A percentile compares a stretch with the other conserved stretches of the same genome.
Conservation (phyloP, 768 basidiomycete species). For the Amylocystis lapponica region DNA sequence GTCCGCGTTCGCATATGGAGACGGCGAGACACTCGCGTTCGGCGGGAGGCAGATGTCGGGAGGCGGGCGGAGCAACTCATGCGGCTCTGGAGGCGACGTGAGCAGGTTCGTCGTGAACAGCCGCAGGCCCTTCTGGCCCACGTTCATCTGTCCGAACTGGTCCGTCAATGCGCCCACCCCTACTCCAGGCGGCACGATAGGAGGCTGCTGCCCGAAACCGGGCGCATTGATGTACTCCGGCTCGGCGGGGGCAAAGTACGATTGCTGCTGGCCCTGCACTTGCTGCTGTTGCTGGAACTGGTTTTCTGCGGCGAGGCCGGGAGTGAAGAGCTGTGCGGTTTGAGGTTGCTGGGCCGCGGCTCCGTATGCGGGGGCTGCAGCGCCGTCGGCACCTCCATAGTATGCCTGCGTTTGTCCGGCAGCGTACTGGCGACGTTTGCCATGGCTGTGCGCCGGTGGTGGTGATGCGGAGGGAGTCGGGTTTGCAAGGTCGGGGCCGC, state of each 20-base stretch:
- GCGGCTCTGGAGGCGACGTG: conserved; percentile 88
- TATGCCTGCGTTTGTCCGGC: conserved; percentile 91
- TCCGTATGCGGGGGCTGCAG: conserved; percentile 37
- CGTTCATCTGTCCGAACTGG: conserved; percentile 87
- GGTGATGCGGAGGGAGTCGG: conserved; percentile 43
- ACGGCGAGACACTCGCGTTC: conserved; percentile 72
- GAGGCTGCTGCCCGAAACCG: conserved; percentile 38
- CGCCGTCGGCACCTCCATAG: conserved; percentile 48
- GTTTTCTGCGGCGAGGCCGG: conserved; percentile 68
- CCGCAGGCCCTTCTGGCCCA: conserved; percentile 74
- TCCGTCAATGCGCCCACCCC: conserved; percentile 60
- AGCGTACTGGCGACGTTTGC: conserved; percentile 89
- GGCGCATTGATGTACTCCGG: conserved; percentile 41
- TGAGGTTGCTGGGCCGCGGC: conserved; percentile 32
- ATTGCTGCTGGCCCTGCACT: conserved; percentile 23
- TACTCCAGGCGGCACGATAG: conserved; percentile 33
- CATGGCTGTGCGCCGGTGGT: conserved; percentile 32
- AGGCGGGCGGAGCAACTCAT: conserved; percentile 72
- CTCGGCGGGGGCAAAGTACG: conserved; percentile 36
- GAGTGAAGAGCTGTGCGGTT: conserved; percentile 74
- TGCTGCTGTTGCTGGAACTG: conserved; percentile 63
- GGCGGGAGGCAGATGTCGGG: conserved; percentile 90
- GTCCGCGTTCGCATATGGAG: conserved; percentile 79
- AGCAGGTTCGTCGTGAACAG: conserved; percentile 89
- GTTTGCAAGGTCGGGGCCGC: conserved; percentile 27